Base-by-base conservation (phyloP, 2,329 filamentous ascomycete genomes). In the Hawksworthiomyces lignivorus region DNA sequence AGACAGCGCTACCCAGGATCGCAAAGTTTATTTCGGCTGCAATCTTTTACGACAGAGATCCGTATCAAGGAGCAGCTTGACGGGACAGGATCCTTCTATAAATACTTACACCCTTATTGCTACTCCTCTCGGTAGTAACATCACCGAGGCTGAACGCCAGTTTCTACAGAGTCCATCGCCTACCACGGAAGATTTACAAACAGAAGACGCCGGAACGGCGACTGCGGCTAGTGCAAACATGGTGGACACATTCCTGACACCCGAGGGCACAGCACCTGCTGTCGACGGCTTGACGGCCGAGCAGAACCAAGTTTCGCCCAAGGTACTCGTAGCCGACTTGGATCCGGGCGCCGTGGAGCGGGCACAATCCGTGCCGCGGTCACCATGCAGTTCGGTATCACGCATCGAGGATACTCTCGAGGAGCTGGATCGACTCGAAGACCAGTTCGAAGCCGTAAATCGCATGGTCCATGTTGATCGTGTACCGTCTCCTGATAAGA, bases 321-420 rank as follows among this genome's bases (percentile, higher is more conserved):
- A 39, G 18, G 21, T 39, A 7, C 18, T 45, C 15, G 26, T 39
- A 1, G 14, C 27, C 7, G 37, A 34, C 2, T 32, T 44, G 11
- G 44, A 44, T 8, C 7, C 14, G 1, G 17, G 17, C 17, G 28
- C 29, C n/a, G 30, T 27, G 17, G 28, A 39, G 12, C 43, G 43
- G 1, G 31, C 47, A 1, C 47, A 32, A 26, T 49, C 42, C 4
- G 24, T 45, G 1, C 30, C 45, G 0, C 41, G 49, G 7, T 50
- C 49, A 11, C 49, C 41, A 2, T 21, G 34, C 18, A 49, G 47
- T 31, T 44, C 49, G 2, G 47, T 46, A 8, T 43, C 51, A 18
- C 70, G 75, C 15, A 81, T 82, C 37, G 78, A 82, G 53, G 77
- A 81, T 54, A 80, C 77, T 2, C 61, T 82, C 8, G 77, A 79